Evolutionary conservation across 352 stramenopile genomes (phyloP), one percentile per base, ranked within the genome.

Genomic region (Globisporangium abappressorium): DNA sequence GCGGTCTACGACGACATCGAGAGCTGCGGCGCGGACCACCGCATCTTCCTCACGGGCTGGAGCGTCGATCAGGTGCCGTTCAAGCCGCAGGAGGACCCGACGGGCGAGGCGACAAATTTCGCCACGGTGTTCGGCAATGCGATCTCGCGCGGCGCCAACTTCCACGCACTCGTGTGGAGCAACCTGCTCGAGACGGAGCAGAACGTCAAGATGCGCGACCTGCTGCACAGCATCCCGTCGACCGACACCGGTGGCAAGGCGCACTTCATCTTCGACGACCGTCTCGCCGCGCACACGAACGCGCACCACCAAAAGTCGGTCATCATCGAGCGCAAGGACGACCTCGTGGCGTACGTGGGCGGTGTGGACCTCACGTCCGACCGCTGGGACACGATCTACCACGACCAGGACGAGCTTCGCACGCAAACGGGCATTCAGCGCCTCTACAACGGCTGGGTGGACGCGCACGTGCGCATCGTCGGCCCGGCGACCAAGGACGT

Each of bases 31-130:
- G 36, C 64, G 20, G 66, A 84, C 56, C 55, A 79, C 60, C 74
- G 77, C 30, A 72, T 90, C 46, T 89, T 79, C 26, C 67, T 90
- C 33, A 79, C 80, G 0, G 84, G 79, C 53, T 92, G 84, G 84
- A 84, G 76, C 22, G 81, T 87, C 12, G 84, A 83, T 59, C 77
- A 92, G 61, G 72, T 92, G 2, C 70, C 76, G 5, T 83, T 92
- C 30, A 77, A 79, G n/a, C 84, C 84, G 3, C 47, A 78, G 56
- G 33, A 65, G 5, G 62, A 76, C 7, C 58, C 61, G 20, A 67
- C 65, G 22, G 68, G 71, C n/a, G 68, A 73, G 3, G 63, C 73
- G 54, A 80, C 80, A 1, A 77, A 75, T 34, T 73, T 89, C 30
- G 66, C 54, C 24, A 73, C 79, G 9, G 36, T 89, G 2, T 59